phyloP scores from a whole-genome alignment of 331 rosid genomes.

The Quercus phellos region DNA sequence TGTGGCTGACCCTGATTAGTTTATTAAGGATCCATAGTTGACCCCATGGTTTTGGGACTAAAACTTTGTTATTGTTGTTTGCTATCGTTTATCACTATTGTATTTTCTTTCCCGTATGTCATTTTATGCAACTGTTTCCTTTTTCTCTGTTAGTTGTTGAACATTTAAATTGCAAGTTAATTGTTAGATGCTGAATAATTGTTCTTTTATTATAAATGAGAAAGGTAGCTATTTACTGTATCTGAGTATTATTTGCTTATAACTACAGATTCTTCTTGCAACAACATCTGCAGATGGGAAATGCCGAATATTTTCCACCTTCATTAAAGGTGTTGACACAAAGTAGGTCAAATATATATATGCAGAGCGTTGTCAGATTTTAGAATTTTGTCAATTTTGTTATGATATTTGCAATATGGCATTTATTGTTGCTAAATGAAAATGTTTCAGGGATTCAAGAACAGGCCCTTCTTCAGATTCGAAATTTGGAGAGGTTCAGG shows the following conservation, averaged over 20 bases:
- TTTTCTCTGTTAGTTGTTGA: background rate
- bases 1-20: no score
- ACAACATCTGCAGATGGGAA: slow-evolving; percentile 94
- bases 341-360: slow-evolving; percentile 52
- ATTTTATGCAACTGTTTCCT: background rate
- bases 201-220: background rate
- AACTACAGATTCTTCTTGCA: slow-evolving; percentile 78
- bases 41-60: no score
- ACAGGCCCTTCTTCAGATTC: slow-evolving; percentile 60
- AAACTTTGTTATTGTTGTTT: no score
- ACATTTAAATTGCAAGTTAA: background rate
- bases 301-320: slow-evolving; percentile 84
- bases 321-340: slow-evolving; percentile 82
- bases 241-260: slow-evolving; percentile 9
- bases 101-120: background rate
- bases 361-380: background rate
- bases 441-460: slow-evolving; percentile 74
- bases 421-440: slow-evolving; percentile 25
- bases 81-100: no score
- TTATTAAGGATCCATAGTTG: no score
- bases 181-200: background rate
- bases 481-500: slow-evolving; percentile 89
- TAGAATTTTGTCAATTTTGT: slow-evolving; percentile 1
- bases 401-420: slow-evolving; percentile 11
- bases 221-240: background rate